Conservation (phyloP, 176 grass and related monocot species). For the Saccharum officinarum region DNA sequence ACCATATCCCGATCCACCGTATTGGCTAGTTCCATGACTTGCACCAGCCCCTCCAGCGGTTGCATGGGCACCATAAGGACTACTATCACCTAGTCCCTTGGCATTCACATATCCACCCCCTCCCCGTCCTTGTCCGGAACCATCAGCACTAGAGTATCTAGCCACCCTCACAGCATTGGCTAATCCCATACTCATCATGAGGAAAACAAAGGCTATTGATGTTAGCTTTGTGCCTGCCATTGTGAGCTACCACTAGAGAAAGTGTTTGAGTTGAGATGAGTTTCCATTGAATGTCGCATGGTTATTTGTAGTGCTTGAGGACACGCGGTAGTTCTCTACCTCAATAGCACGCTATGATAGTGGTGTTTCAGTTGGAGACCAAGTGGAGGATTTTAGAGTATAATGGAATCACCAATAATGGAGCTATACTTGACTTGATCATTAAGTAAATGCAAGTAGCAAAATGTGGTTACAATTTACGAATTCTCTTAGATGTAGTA, state of each 20-base stretch:
- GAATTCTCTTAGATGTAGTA: neutral
- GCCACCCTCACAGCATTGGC: constrained; percentile 10
- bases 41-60: neutral
- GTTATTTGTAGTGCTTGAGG: constrained; percentile 22
- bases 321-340: neutral
- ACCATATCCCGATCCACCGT: neutral
- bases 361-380: too few relatives aligned
- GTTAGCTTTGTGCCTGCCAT: constrained; percentile 3
- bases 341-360: neutral
- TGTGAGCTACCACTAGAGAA: neutral
- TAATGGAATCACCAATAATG: too few relatives aligned
- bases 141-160: constrained; percentile 20
- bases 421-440: neutral
- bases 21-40: neutral
- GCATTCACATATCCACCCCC: neutral
- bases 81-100: neutral
- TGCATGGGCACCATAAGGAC: neutral
- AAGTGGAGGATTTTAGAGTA: neutral
- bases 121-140: neutral
- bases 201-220: constrained; percentile 10
- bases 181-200: constrained; percentile 19
- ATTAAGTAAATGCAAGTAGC: neutral
- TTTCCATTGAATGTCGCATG: neutral
- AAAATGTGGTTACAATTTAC: neutral
- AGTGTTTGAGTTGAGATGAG: neutral